Evolutionary conservation across 768 basidiomycete species (phyloP).

Genomic region (Albatrellus ellisii): DNA sequence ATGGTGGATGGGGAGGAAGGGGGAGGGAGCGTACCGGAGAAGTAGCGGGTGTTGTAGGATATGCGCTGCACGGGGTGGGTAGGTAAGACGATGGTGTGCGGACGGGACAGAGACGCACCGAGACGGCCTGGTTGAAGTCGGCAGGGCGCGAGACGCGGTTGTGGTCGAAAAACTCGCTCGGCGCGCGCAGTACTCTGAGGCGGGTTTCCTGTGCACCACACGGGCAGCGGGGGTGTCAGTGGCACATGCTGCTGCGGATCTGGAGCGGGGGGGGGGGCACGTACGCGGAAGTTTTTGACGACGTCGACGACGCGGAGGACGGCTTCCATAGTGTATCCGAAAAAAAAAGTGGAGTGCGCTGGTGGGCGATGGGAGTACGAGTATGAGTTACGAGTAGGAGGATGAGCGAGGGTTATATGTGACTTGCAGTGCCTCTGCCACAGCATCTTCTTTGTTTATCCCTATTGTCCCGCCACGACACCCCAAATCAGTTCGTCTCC

Average conservation of each 20-base stretch:
- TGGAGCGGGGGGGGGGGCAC: constrained; percentile 16
- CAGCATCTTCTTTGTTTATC: constrained; percentile 3
- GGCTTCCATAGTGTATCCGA: constrained; percentile 39
- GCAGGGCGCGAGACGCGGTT: constrained; percentile 76
- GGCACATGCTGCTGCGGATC: constrained; percentile 1
- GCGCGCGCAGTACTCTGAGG: constrained; percentile 60
- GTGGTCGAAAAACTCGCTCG: constrained; percentile 71
- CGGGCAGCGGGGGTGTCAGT: constrained; percentile 1
- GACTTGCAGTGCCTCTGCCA: not conserved
- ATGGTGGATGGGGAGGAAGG: constrained; percentile 1
- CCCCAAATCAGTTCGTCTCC: not conserved
- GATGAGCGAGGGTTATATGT: not conserved
- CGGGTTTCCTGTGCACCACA: constrained; percentile 49
- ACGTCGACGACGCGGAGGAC: constrained; percentile 54
- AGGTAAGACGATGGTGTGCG: not conserved
- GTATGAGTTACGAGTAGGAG: not conserved
- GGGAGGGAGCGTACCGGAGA: constrained; percentile 41
- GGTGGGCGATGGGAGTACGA: constrained; percentile 5
- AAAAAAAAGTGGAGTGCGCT: constrained; percentile 2
- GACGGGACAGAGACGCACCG: constrained; percentile 32
- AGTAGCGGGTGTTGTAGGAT: constrained; percentile 89
- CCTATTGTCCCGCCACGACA: constrained; percentile 11
- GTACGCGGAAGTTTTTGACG: constrained; percentile 56
- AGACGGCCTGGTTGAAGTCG: constrained; percentile 67
- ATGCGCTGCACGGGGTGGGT: constrained; percentile 43